Evolutionary conservation across 2,329 filamentous ascomycete genomes (phyloP).

Genomic region (Penicillium sp.): DNA sequence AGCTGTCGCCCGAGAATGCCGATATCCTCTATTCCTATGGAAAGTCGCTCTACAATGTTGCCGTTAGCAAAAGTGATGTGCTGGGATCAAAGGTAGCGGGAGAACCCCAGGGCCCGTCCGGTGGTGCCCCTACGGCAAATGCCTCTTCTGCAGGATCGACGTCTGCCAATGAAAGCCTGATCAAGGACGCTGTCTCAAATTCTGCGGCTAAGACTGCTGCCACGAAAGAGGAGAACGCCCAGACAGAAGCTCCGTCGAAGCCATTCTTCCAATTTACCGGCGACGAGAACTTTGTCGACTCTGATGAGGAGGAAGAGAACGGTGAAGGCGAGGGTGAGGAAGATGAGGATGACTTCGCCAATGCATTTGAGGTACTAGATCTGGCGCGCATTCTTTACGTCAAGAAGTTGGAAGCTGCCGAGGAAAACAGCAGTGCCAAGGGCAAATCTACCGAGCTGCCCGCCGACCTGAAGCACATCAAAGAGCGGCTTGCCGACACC

Average conservation of each 20-base stretch:
- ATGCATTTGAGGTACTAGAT: slow-evolving; percentile 63
- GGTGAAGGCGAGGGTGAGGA: slow-evolving; percentile 53
- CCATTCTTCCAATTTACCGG: slow-evolving; percentile 88
- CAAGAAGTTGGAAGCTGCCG: slow-evolving; percentile 53
- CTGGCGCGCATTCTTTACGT: slow-evolving; percentile 58
- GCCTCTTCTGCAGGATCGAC: slow-evolving; percentile 29
- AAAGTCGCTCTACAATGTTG: slow-evolving; percentile 88
- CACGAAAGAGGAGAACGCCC: slow-evolving; percentile 14
- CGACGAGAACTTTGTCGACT: slow-evolving; percentile 87
- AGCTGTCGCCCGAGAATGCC: slow-evolving; percentile 84
- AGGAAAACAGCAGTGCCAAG: slow-evolving; percentile 45
- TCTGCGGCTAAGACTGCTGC: slow-evolving; percentile 17
- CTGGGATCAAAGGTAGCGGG: slow-evolving; percentile 74
- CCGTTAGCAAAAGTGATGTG: slow-evolving; percentile 90
- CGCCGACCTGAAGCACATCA: slow-evolving; percentile 58
- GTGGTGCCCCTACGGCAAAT: slow-evolving; percentile 45
- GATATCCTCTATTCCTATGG: slow-evolving; percentile 94
- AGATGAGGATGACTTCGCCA: slow-evolving; percentile 63
- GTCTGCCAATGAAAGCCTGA: slow-evolving; percentile 19
- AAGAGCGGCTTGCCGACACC: slow-evolving; percentile 85
- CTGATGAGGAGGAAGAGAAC: slow-evolving; percentile 47
- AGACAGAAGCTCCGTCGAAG: slow-evolving; percentile 41
- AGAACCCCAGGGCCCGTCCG: slow-evolving; percentile 55
- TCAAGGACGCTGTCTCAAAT: slow-evolving; percentile 28
- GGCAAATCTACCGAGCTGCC: slow-evolving; percentile 48